These are phyloP conservation scores for Teratosphaeria zuluensis DNA, from an alignment of 2,329 filamentous ascomycete genomes.

Conservation along the genomic window DNA sequence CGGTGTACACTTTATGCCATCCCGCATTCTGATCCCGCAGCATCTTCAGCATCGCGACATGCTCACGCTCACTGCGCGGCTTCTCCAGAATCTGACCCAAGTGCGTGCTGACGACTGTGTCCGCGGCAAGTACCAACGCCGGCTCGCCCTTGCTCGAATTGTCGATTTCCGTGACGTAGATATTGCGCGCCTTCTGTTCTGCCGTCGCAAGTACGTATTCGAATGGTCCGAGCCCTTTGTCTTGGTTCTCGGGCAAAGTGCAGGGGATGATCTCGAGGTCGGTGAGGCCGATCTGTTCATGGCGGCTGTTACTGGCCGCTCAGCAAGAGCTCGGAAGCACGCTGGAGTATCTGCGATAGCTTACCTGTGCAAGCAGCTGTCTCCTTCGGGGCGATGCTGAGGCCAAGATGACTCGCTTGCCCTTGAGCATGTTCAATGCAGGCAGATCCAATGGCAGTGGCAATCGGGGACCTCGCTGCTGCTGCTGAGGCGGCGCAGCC, in stretches of 20 bases:
- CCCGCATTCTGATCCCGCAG: conserved; percentile 59
- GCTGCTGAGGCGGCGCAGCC: not conserved
- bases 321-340: conserved; percentile 6
- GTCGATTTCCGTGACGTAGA: conserved; percentile 53
- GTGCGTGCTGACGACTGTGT: conserved; percentile 76
- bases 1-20: conserved; percentile 73
- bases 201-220: conserved; percentile 90
- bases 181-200: conserved; percentile 67
- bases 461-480: conserved; percentile 30
- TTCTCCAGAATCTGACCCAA: conserved; percentile 81
- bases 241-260: conserved; percentile 71
- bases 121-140: conserved; percentile 76
- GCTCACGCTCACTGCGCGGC: conserved; percentile 69
- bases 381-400: conserved; percentile 79
- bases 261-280: conserved; percentile 81
- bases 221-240: conserved; percentile 69
- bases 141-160: conserved; percentile 55
- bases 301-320: conserved; percentile 16
- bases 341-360: conserved; percentile 3
- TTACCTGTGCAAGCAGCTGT: conserved; percentile 65
- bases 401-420: conserved; percentile 77
- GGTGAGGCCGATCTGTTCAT: conserved; percentile 59
- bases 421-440: conserved; percentile 64
- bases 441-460: conserved; percentile 68
- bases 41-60: conserved; percentile 72